Base-by-base conservation (phyloP, 176 grass and related monocot genomes). In the Musa itinerans region DNA sequence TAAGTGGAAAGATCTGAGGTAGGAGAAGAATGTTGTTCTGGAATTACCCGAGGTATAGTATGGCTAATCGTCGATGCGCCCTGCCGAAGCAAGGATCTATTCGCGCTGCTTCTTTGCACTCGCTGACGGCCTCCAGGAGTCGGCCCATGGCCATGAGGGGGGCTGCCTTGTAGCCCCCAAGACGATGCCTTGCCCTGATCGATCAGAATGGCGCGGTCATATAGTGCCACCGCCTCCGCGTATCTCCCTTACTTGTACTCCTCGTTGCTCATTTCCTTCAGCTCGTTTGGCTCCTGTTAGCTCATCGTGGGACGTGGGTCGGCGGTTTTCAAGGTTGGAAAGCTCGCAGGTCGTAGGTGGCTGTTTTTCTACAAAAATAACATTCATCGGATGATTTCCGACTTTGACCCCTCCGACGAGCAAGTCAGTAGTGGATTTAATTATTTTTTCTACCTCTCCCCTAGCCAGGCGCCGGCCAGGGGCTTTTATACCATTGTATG, bases 251-350 rank as follows among this genome's bases (percentile, higher is more conserved):
- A 76, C 70, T 88, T 84, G 75, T 86, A 99, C 84, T 92, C 95
- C 78, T 99, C 88, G 78, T 99, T 99, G 14, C 95, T 91, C 85
- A 94, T 76, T 76, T 99, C 95, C 86, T 99, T 99, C 72, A 99
- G 79, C 88, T 89, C 92, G 80, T 99, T 91, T 22, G 95, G 91
- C 34, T 84, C 23, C 50, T n/a, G n/a, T n/a, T n/a, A n/a, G n/a
- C n/a, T n/a, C n/a, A n/a, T n/a, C n/a, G n/a, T n/a, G n/a, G n/a
- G n/a, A n/a, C n/a, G n/a, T n/a, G n/a, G n/a, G n/a, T n/a, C n/a
- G n/a, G n/a, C n/a, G n/a, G n/a, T n/a, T n/a, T n/a, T n/a, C n/a
- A n/a, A n/a, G n/a, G n/a, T n/a, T n/a, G n/a, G n/a, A n/a, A n/a
- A n/a, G n/a, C n/a, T n/a, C n/a, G n/a, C n/a, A n/a, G n/a, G n/a